Percentiles rank a stretch among this genome's conserved stretches.
Evolutionary conservation across 2,329 filamentous ascomycete species (phyloP).

Genomic region (Microdochium nivale): DNA sequence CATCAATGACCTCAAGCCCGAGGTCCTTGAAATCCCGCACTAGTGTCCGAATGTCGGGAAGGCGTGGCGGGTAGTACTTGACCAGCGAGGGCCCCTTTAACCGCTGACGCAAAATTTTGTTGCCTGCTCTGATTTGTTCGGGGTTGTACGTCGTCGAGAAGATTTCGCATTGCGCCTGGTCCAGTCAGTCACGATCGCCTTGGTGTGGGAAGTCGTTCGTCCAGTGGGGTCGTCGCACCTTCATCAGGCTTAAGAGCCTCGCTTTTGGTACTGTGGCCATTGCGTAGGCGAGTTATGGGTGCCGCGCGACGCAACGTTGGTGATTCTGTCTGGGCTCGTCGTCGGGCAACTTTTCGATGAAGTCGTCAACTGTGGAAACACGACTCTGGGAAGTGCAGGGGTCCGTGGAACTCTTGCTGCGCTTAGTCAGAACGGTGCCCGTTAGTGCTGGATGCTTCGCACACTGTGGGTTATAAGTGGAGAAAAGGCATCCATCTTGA

Average conservation of each 20-base stretch:
- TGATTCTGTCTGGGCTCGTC: background rate
- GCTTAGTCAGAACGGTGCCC: background rate
- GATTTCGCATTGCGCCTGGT: constrained; percentile 79
- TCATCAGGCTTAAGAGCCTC: constrained; percentile 64
- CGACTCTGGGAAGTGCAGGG: background rate
- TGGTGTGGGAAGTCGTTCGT: constrained; percentile 4
- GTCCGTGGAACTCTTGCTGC: background rate
- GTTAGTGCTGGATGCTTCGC: background rate
- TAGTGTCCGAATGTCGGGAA: constrained; percentile 52
- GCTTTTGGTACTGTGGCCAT: constrained; percentile 56
- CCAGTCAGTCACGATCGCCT: background rate
- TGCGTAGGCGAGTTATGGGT: constrained; percentile 8
- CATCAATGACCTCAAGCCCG: constrained; percentile 61
- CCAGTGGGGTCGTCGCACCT: constrained; percentile 41
- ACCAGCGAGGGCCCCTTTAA: constrained; percentile 75
- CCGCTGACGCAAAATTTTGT: constrained; percentile 84
- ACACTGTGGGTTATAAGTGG: background rate
- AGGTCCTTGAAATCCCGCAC: constrained; percentile 66
- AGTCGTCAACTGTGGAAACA: background rate
- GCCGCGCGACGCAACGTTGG: background rate
- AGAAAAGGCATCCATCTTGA: background rate
- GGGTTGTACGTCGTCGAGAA: constrained; percentile 92
- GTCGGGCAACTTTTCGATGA: background rate
- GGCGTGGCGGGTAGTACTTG: constrained; percentile 77
- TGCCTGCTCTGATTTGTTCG: constrained; percentile 70